Evolutionary conservation across 345 rosid species (phyloP).

Genomic region (Kandelia obovata): DNA sequence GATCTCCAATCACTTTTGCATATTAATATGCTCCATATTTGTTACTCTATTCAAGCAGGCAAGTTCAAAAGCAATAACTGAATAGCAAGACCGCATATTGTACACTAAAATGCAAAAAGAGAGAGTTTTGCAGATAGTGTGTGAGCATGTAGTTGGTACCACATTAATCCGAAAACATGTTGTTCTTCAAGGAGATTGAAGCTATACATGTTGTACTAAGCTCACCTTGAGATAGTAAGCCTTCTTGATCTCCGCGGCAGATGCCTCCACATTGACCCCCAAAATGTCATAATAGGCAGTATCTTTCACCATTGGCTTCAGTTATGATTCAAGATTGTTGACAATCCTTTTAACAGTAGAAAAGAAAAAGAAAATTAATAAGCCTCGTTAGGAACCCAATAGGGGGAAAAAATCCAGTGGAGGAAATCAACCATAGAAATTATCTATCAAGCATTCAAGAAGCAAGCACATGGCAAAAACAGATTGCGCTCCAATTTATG

Average conservation of each 20-base stretch:
- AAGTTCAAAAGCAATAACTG: too few relatives aligned
- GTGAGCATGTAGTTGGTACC: not conserved
- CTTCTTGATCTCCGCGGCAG: slow-evolving; percentile 79
- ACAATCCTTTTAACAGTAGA: not conserved
- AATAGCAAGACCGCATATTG: too few relatives aligned
- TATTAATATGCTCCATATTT: not conserved
- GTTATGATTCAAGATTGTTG: not conserved
- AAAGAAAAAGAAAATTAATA: not conserved
- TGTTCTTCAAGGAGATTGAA: too few relatives aligned
- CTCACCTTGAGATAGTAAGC: slow-evolving; percentile 85
- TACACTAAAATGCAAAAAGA: too few relatives aligned
- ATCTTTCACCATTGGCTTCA: slow-evolving; percentile 26
- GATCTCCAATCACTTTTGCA: not conserved
- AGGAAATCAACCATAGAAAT: not conserved
- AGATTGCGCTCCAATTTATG: too few relatives aligned
- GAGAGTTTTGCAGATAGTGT: too few relatives aligned
- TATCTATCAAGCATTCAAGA: too few relatives aligned
- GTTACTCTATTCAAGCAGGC: not conserved
- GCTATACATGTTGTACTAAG: not conserved
- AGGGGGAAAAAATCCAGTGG: not conserved
- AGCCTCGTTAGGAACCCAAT: not conserved
- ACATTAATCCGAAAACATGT: too few relatives aligned
- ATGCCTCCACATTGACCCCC: slow-evolving; percentile 67
- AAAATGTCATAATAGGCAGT: slow-evolving; percentile 63
- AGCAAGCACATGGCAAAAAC: too few relatives aligned